Evolutionary conservation across 805 yeast species (phyloP).

Genomic region (Candida suzukii): DNA sequence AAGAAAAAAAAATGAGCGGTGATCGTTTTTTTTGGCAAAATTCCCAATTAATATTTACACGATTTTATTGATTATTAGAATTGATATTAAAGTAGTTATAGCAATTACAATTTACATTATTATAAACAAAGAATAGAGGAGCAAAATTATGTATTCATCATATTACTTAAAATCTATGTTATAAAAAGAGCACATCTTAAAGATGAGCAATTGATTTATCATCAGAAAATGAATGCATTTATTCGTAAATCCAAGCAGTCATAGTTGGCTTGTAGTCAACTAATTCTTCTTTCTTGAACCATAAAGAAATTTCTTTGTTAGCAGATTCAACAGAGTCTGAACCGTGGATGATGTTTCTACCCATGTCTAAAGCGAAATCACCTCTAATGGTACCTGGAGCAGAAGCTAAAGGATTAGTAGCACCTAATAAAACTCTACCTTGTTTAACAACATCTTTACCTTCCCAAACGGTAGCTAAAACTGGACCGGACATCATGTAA

Average conservation of each 20-base stretch:
- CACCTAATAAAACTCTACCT: constrained; percentile 97
- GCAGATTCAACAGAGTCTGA: constrained; percentile 99
- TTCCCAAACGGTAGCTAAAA: constrained; percentile 99
- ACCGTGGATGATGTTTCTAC: constrained; percentile 99
- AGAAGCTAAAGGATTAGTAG: constrained; percentile 95
- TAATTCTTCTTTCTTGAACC: constrained; percentile 98
- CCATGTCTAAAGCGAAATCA: constrained; percentile 96
- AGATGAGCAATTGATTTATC: too few relatives aligned
- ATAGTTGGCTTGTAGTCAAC: constrained; percentile 84
- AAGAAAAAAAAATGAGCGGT: neutral
- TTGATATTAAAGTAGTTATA: too few relatives aligned
- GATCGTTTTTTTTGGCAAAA: neutral
- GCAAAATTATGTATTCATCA: too few relatives aligned
- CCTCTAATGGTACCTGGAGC: constrained; percentile 99
- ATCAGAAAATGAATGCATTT: constrained; percentile 25
- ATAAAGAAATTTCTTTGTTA: constrained; percentile 86
- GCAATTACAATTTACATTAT: too few relatives aligned
- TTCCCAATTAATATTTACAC: too few relatives aligned
- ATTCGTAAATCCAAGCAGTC: constrained; percentile 92
- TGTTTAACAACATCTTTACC: constrained; percentile 99
- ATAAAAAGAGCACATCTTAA: too few relatives aligned
- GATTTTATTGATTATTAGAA: too few relatives aligned
- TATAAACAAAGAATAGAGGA: too few relatives aligned
- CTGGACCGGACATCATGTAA: constrained; percentile 98
- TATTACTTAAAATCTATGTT: too few relatives aligned